Conservation (phyloP, 176 grass and related monocot genomes). For the Avena sativa region DNA sequence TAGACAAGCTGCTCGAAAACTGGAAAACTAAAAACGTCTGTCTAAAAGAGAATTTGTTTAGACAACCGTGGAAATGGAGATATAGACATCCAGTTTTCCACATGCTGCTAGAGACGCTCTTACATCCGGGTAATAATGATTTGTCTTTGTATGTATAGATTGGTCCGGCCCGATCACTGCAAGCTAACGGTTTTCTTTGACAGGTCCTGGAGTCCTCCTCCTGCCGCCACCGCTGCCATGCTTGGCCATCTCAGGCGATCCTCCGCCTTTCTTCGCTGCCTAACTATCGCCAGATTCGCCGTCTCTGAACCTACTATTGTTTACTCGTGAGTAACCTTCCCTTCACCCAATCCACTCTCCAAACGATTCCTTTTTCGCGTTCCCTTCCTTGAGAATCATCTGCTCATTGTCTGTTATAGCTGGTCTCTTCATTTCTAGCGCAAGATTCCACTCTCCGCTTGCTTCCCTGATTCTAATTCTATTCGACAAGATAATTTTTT, state of each 20-base stretch:
- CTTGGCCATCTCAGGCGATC: conserved; percentile 41
- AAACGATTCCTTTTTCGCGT: no score
- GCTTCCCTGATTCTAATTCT: not conserved
- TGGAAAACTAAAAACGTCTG: no score
- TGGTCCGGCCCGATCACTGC: not conserved
- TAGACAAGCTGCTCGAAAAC: no score
- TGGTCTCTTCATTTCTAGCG: not conserved
- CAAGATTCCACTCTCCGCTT: not conserved
- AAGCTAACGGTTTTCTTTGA: not conserved
- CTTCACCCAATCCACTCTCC: not conserved
- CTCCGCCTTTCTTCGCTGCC: not conserved
- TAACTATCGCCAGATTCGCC: not conserved
- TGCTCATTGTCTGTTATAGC: not conserved
- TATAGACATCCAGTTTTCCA: no score
- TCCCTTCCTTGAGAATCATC: not conserved
- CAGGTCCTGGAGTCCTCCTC: not conserved
- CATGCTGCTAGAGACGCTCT: no score
- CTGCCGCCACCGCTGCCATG: conserved; percentile 38
- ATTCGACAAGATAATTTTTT: not conserved
- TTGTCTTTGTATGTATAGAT: no score
- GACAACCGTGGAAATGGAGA: no score
- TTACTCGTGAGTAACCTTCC: conserved; percentile 1
- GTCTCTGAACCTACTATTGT: not conserved
- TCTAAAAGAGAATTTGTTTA: no score
- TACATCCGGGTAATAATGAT: no score